Evolutionary conservation across 2,329 filamentous ascomycete genomes (phyloP).

Genomic region (Knoxdaviesia capensis): DNA sequence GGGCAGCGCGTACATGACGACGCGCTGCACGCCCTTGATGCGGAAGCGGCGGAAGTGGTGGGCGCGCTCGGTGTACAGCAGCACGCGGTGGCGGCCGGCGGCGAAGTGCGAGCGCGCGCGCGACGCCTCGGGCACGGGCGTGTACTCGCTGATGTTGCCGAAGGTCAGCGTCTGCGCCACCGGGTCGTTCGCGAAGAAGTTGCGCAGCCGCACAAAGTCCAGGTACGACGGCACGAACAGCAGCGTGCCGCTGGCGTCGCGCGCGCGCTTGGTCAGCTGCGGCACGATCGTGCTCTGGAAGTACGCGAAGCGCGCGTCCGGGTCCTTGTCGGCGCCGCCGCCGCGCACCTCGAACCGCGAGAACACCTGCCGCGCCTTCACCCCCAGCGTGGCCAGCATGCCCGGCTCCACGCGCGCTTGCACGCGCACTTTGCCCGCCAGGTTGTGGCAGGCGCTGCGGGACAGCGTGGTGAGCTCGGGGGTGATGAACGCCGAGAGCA

Average conservation of each 20-base stretch:
- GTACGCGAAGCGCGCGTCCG: slow-evolving; percentile 77
- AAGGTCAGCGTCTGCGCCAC: slow-evolving; percentile 38
- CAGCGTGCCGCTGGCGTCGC: slow-evolving; percentile 47
- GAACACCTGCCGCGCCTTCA: slow-evolving; percentile 71
- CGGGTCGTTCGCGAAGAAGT: slow-evolving; percentile 62
- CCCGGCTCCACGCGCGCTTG: slow-evolving; percentile 43
- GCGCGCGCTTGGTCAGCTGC: slow-evolving; percentile 46
- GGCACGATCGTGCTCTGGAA: slow-evolving; percentile 72
- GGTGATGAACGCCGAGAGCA: slow-evolving; percentile 66
- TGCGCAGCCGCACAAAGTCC: slow-evolving; percentile 84
- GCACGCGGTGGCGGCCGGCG: slow-evolving; percentile 57
- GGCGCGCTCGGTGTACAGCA: slow-evolving; percentile 87
- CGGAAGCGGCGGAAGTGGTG: slow-evolving; percentile 89
- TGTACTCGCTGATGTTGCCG: slow-evolving; percentile 78
- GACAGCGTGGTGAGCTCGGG: slow-evolving; percentile 73
- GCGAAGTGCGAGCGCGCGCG: slow-evolving; percentile 77
- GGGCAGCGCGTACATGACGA: slow-evolving; percentile 81
- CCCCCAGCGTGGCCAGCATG: slow-evolving; percentile 50
- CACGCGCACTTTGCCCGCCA: slow-evolving; percentile 58
- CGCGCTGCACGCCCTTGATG: slow-evolving; percentile 58
- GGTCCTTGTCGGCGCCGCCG: slow-evolving; percentile 35
- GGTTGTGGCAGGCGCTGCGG: slow-evolving; percentile 58
- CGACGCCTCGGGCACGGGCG: slow-evolving; percentile 55
- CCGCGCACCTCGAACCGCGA: slow-evolving; percentile 53
- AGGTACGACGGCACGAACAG: slow-evolving; percentile 87